A percentile compares a stretch with the other conserved stretches of the same genome.
Conservation (phyloP, 768 basidiomycete species). For the Tulasnella sp. region DNA sequence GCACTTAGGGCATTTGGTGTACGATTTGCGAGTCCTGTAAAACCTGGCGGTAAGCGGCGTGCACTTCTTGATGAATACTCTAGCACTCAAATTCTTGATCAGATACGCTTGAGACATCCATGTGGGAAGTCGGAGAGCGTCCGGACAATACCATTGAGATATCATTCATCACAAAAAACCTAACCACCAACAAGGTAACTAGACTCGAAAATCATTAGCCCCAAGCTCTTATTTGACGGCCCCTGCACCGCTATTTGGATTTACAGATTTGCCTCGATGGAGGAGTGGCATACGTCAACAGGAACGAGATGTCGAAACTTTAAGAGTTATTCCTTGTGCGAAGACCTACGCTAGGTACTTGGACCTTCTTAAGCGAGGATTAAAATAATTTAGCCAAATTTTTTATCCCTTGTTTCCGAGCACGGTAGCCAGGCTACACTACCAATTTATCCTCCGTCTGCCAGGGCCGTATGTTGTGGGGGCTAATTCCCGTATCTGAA, state of each 20-base stretch:
- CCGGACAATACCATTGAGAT: conserved; percentile 50
- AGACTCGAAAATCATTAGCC: background rate
- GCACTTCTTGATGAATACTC: background rate
- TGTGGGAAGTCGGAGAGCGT: conserved; percentile 67
- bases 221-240: too few species aligned
- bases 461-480: too few species aligned
- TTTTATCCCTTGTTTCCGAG: background rate
- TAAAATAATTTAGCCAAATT: background rate
- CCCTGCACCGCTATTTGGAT: too few species aligned
- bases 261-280: background rate
- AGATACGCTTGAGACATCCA: conserved; percentile 60
- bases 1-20: conserved; percentile 59
- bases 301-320: background rate
- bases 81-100: background rate
- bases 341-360: background rate
- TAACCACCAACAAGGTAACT: conserved; percentile 44
- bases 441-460: background rate
- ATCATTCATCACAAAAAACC: conserved; percentile 50
- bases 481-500: too few species aligned
- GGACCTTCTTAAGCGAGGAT: background rate
- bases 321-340: background rate
- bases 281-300: conserved; percentile 4
- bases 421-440: background rate
- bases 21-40: conserved; percentile 74
- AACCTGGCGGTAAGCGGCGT: conserved; percentile 46